Evolutionary conservation across 495 filamentous ascomycete genomes (phyloP).

Genomic region (Penicillium taxi): DNA sequence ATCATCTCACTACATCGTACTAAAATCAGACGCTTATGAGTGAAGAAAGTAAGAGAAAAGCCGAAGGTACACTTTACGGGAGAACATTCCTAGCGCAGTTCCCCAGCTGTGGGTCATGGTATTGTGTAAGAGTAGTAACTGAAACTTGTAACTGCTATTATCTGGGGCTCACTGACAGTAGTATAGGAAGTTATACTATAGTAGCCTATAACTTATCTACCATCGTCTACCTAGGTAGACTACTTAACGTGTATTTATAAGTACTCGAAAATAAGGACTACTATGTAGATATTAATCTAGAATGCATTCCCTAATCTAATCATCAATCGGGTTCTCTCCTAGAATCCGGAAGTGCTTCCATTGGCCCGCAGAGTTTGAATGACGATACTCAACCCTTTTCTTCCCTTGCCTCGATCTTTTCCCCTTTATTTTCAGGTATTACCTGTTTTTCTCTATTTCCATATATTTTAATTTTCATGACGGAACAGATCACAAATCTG

Average conservation of each 20-base stretch:
- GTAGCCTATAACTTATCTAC: too few species aligned
- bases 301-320: too few species aligned
- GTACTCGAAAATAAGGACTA: too few species aligned
- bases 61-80: conserved; percentile 21
- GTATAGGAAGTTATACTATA: too few species aligned
- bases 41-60: conserved; percentile 5
- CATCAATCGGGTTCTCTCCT: conserved; percentile 15
- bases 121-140: too few species aligned
- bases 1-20: conserved; percentile 39
- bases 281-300: too few species aligned
- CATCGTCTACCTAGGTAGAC: too few species aligned
- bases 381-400: conserved; percentile 18
- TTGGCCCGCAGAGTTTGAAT: conserved; percentile 4
- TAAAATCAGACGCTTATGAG: conserved; percentile 35
- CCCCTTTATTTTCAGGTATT: conserved; percentile 9
- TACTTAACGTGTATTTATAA: too few species aligned
- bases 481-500: conserved; percentile 1
- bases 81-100: conserved; percentile 24
- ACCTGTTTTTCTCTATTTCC: too few species aligned
- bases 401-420: conserved; percentile 20
- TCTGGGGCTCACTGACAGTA: too few species aligned
- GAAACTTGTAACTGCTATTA: too few species aligned
- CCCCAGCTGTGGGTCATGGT: conserved; percentile 28
- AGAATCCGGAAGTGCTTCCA: conserved; percentile 7
- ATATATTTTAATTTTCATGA: too few species aligned